Evolutionary conservation across 1,284 basidiomycete genomes (phyloP).

Genomic region (Ceratobasidium sp.): DNA sequence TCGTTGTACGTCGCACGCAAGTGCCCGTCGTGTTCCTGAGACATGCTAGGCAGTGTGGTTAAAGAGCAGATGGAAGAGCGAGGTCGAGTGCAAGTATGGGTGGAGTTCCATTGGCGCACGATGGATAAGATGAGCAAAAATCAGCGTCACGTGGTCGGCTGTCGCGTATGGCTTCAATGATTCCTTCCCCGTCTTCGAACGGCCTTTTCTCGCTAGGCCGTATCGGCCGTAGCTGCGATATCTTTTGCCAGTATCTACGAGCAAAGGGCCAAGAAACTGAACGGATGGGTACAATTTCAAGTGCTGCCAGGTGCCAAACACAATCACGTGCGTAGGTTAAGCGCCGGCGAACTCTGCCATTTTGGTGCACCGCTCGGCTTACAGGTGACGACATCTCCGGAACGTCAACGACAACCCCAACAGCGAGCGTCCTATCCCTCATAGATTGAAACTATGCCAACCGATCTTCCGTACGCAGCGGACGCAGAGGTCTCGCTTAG

Average conservation of each 20-base stretch:
- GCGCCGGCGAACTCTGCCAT: constrained; percentile 21
- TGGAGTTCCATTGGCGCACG: constrained; percentile 23
- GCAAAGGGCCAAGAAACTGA: background rate
- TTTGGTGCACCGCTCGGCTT: constrained; percentile 27
- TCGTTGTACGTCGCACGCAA: constrained; percentile 84
- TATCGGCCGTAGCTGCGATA: constrained; percentile 16
- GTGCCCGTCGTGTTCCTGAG: constrained; percentile 61
- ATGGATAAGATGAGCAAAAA: constrained; percentile 40
- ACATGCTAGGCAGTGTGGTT: background rate
- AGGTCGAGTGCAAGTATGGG: constrained; percentile 9
- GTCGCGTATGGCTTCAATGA: constrained; percentile 1
- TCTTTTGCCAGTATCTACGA: background rate
- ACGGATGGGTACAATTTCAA: too few species aligned
- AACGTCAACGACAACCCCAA: constrained; percentile 4
- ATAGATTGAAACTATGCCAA: constrained; percentile 58
- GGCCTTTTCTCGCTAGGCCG: constrained; percentile 2
- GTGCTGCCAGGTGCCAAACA: background rate
- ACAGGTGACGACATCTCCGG: constrained; percentile 45
- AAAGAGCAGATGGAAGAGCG: background rate
- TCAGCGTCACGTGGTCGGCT: constrained; percentile 34
- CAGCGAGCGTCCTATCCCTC: background rate
- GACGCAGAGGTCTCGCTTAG: constrained; percentile 91
- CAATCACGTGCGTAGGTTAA: constrained; percentile 32
- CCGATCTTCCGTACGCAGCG: constrained; percentile 95
- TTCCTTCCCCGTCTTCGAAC: constrained; percentile 27